These are phyloP conservation scores for Curvularia sp. DNA, from an alignment of 2,329 filamentous ascomycete genomes.

Conservation along the genomic window DNA sequence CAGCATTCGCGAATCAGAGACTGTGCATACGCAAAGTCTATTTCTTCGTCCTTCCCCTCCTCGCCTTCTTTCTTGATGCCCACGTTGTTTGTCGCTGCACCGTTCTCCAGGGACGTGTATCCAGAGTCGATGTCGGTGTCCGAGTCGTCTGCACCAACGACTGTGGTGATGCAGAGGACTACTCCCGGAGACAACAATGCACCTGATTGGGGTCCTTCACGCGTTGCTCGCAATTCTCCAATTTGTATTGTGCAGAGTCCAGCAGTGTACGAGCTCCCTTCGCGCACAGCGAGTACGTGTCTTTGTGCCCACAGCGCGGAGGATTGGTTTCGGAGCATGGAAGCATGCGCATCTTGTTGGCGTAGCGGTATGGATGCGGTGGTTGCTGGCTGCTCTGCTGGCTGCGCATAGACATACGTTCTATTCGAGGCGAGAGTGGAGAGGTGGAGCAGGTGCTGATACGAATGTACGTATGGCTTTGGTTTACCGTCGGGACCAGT, in stretches of 20 bases:
- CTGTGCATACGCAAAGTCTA: conserved; percentile 36
- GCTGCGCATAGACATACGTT: conserved; percentile 38
- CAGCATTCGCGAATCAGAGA: conserved; percentile 36
- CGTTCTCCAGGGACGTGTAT: not conserved
- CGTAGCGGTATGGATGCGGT: conserved; percentile 35
- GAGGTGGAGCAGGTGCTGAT: conserved; percentile 42
- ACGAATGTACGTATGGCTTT: conserved; percentile 29
- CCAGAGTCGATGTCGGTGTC: conserved; percentile 14
- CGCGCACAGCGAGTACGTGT: conserved; percentile 30
- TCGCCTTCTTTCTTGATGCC: not conserved
- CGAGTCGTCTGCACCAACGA: conserved; percentile 13
- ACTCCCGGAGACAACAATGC: conserved; percentile 34
- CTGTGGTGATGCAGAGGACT: conserved; percentile 38
- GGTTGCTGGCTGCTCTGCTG: conserved; percentile 15
- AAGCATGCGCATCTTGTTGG: conserved; percentile 33
- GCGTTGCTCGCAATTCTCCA: conserved; percentile 34
- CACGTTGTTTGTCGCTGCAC: not conserved
- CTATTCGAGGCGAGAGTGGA: conserved; percentile 29
- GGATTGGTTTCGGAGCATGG: conserved; percentile 29
- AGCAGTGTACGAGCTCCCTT: conserved; percentile 31
- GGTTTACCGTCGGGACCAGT: conserved; percentile 25
- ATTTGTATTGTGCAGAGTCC: conserved; percentile 39
- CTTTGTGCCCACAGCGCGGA: conserved; percentile 40
- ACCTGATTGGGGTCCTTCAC: conserved; percentile 28
- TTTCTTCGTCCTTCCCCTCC: not conserved